These are phyloP conservation scores for Penicillium simplicissimum DNA, from an alignment of 495 filamentous ascomycete species.

Conservation along the genomic window DNA sequence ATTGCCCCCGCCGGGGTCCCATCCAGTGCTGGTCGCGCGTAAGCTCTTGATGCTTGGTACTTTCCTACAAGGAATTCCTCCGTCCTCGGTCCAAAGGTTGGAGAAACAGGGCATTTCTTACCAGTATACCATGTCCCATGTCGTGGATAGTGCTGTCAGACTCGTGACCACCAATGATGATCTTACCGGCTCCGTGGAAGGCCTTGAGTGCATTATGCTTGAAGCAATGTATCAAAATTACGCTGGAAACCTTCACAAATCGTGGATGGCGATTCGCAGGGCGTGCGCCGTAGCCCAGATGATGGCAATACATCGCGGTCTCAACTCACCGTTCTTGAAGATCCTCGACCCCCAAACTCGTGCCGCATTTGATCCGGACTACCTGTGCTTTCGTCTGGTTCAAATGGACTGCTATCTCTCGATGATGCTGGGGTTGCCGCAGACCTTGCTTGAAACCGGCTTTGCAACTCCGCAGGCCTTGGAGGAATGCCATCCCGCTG, in stretches of 20 bases:
- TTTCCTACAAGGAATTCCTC: slow-evolving; percentile 41
- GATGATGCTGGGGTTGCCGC: slow-evolving; percentile 49
- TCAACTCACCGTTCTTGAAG: slow-evolving; percentile 19
- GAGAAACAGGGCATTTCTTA: slow-evolving; percentile 9
- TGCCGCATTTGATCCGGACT: slow-evolving; percentile 8
- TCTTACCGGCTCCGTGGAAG: slow-evolving; percentile 46
- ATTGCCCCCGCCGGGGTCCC: slow-evolving; percentile 35
- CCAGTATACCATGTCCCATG: slow-evolving; percentile 31
- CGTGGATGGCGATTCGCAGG: slow-evolving; percentile 45
- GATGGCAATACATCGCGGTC: slow-evolving; percentile 25
- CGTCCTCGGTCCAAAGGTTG: slow-evolving; percentile 21
- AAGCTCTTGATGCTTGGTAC: slow-evolving; percentile 46
- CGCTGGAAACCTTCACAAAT: slow-evolving; percentile 45
- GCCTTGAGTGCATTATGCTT: slow-evolving; percentile 51
- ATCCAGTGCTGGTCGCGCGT: slow-evolving; percentile 48
- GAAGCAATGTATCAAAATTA: slow-evolving; percentile 49
- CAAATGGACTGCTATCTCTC: slow-evolving; percentile 41
- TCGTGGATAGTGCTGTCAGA: slow-evolving; percentile 38
- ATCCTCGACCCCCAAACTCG: slow-evolving; percentile 18
- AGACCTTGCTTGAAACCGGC: slow-evolving; percentile 33
- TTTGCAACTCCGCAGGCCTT: slow-evolving; percentile 17
- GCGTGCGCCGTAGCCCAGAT: slow-evolving; percentile 33
- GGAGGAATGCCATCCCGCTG: slow-evolving; percentile 15
- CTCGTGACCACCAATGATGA: slow-evolving; percentile 50
- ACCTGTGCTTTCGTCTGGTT: slow-evolving; percentile 18